Conservation (phyloP, 2,329 filamentous ascomycete species). For the Albifimbria verrucaria region DNA sequence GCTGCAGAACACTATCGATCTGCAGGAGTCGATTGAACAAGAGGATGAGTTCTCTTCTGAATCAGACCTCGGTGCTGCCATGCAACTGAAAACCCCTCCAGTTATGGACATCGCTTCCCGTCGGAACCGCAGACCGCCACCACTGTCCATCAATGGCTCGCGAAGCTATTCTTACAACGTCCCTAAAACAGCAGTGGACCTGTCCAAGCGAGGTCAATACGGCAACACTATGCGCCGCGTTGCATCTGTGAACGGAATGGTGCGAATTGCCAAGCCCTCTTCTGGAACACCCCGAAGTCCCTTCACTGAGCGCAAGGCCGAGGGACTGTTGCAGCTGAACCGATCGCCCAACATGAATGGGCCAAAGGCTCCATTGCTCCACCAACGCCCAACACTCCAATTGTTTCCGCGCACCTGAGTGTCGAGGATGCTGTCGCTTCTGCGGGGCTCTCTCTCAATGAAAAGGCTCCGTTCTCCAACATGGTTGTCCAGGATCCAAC, state of each 20-base stretch:
- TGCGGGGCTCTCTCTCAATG: constrained; percentile 25
- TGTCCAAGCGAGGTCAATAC: constrained; percentile 39
- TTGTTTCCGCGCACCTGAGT: constrained; percentile 33
- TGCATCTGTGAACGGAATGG: constrained; percentile 45
- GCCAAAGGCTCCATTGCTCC: constrained; percentile 40
- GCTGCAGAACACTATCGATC: constrained; percentile 4
- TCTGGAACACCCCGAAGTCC: constrained; percentile 30
- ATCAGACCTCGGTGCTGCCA: constrained; percentile 8
- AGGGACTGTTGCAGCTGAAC: constrained; percentile 39
- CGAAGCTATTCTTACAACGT: constrained; percentile 39
- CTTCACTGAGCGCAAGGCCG: constrained; percentile 42
- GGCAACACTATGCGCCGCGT: constrained; percentile 51
- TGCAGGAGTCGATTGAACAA: neutral
- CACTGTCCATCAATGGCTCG: constrained; percentile 43
- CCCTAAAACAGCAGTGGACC: constrained; percentile 47
- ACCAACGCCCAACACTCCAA: constrained; percentile 47
- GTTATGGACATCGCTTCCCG: constrained; percentile 53
- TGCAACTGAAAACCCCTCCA: constrained; percentile 44
- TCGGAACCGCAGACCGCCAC: constrained; percentile 42
- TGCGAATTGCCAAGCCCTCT: constrained; percentile 27
- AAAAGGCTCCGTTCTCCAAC: constrained; percentile 25
- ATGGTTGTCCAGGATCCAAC: constrained; percentile 37
- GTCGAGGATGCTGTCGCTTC: constrained; percentile 37
- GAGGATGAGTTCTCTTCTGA: constrained; percentile 10
- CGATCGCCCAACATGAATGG: constrained; percentile 38